Evolutionary conservation across 257 asterid species (phyloP).

Genomic region (Solanum medicagineum): DNA sequence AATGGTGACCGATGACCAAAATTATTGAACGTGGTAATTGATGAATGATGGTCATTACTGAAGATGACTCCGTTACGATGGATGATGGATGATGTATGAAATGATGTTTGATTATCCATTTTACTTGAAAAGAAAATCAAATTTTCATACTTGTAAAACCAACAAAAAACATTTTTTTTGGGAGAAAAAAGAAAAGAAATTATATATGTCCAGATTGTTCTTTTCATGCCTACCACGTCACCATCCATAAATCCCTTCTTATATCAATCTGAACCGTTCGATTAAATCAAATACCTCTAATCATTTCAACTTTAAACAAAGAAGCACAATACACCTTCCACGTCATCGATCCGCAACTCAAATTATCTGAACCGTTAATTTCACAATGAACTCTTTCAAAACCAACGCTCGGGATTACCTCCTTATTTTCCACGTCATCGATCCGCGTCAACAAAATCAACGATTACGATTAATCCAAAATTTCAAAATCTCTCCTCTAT

Average conservation of each 20-base stretch:
- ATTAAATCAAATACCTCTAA: background rate
- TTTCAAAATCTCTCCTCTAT: background rate
- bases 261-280: background rate
- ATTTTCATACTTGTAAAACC: too few relatives aligned
- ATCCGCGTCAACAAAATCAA: background rate
- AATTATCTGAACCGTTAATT: background rate
- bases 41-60: too few relatives aligned
- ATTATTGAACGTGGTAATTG: too few relatives aligned
- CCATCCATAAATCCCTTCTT: background rate
- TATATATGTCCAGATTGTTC: too few relatives aligned
- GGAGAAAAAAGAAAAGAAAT: too few relatives aligned
- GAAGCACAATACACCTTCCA: background rate
- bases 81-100: rapidly evolving
- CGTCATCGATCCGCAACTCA: slow-evolving; percentile 11
- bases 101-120: too few relatives aligned
- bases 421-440: background rate
- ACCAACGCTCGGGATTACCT: background rate
- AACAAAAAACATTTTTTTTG: too few relatives aligned
- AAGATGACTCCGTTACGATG: too few relatives aligned
- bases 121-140: too few relatives aligned
- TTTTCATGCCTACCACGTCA: background rate
- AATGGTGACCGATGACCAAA: rapidly evolving
- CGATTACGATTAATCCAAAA: background rate
- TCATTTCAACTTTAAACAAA: background rate
- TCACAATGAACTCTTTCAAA: background rate